Conservation (phyloP, 2,329 filamentous ascomycete species). For the Penicillium carneum region DNA sequence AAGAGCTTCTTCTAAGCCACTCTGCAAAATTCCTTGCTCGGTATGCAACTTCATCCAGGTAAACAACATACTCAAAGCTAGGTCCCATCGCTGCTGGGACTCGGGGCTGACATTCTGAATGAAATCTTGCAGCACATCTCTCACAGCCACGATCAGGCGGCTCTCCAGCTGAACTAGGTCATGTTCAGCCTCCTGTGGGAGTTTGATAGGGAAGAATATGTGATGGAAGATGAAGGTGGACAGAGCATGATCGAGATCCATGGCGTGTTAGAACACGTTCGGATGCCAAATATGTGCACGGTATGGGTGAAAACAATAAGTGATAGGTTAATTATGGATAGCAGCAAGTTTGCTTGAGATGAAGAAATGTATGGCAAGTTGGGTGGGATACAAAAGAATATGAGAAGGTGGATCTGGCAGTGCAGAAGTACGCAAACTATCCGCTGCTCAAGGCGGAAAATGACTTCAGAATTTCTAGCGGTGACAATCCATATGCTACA, state of each 20-base stretch:
- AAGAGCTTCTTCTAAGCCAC: not conserved
- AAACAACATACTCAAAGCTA: not conserved
- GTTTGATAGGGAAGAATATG: not conserved
- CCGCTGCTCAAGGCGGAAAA: no score
- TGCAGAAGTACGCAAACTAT: no score
- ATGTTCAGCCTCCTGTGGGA: not conserved
- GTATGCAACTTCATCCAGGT: not conserved
- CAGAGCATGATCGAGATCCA: not conserved
- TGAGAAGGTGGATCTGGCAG: no score
- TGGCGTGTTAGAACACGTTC: not conserved
- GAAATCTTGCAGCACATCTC: not conserved
- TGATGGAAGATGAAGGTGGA: not conserved
- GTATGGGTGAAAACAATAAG: no score
- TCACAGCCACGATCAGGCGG: constrained; percentile 26
- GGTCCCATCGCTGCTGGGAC: not conserved
- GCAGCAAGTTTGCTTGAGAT: no score
- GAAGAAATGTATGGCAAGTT: no score
- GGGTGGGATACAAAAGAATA: no score
- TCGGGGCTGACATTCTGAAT: not conserved
- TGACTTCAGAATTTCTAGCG: no score
- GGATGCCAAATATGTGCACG: no score
- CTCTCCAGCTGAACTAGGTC: not conserved
- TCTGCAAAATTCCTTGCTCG: not conserved
- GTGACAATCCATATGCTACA: no score
- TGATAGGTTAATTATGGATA: no score